Evolutionary conservation across 1,284 basidiomycete genomes (phyloP).

Genomic region (Cryptococcus floricola): DNA sequence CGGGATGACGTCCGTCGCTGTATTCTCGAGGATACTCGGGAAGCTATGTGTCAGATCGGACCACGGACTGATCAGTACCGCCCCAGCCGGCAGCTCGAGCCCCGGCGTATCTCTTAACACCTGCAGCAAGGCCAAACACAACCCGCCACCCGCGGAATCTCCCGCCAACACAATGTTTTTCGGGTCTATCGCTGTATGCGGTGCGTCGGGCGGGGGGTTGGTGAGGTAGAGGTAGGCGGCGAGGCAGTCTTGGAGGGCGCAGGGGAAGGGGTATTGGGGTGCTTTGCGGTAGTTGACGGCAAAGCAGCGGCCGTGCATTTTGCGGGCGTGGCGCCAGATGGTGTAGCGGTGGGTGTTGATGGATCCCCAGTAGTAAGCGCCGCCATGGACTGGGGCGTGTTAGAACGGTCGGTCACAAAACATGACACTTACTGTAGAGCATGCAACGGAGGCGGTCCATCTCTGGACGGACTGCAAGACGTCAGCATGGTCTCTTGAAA

Average conservation of each 20-base stretch:
- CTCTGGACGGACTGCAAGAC: conserved; percentile 54
- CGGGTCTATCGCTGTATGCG: conserved; percentile 76
- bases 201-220: conserved; percentile 65
- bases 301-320: conserved; percentile 83
- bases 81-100: conserved; percentile 79
- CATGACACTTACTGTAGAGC: conserved; percentile 56
- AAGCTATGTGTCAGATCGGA: conserved; percentile 91
- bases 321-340: conserved; percentile 75
- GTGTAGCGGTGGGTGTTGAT: conserved; percentile 62
- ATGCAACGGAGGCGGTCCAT: conserved; percentile 85
- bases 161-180: conserved; percentile 75
- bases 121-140: conserved; percentile 79
- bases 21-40: conserved; percentile 76
- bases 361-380: conserved; percentile 54
- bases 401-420: neutral
- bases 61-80: conserved; percentile 73
- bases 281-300: conserved; percentile 83
- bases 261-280: conserved; percentile 95
- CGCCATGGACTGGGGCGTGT: conserved; percentile 59
- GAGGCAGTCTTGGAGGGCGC: conserved; percentile 80
- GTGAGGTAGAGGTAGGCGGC: conserved; percentile 75
- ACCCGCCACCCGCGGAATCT: conserved; percentile 90
- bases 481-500: conserved; percentile 1
- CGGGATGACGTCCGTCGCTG: conserved; percentile 73
- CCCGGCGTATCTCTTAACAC: conserved; percentile 77